phyloP scores from a whole-genome alignment of 257 asterid genomes.

The Solanum bulbocastanum region DNA sequence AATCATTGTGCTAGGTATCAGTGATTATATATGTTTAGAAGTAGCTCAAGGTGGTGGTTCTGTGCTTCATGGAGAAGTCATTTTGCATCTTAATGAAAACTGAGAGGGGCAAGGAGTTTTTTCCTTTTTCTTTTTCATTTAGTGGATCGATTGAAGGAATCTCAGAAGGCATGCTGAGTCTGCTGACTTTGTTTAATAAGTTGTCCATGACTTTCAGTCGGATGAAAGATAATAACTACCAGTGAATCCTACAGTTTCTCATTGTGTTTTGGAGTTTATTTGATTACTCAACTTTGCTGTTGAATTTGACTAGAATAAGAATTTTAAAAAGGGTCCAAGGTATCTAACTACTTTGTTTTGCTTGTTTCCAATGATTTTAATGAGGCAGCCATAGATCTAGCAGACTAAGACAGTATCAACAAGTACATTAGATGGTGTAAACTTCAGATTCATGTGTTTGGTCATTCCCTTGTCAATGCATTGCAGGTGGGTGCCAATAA shows the following conservation, averaged over 20 bases:
- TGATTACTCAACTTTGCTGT: not conserved
- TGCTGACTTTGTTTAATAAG: not conserved
- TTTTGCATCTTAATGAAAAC: not conserved
- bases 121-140: not conserved
- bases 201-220: not conserved
- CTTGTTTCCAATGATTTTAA: not conserved
- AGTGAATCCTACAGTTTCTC: not conserved
- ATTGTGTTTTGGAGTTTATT: not conserved
- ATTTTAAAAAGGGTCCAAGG: not conserved
- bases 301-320: not conserved
- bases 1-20: not conserved
- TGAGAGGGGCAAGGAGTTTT: not conserved
- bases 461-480: not conserved
- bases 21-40: not conserved
- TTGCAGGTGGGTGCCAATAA: slow-evolving; percentile 90
- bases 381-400: not conserved
- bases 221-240: not conserved
- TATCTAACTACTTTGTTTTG: not conserved
- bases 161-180: not conserved
- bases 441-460: not conserved
- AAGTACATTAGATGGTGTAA: not conserved
- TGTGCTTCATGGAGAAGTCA: not conserved
- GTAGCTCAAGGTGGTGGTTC: not conserved
- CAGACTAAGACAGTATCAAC: not conserved
- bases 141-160: not conserved